Evolutionary conservation across 2,329 filamentous ascomycete genomes (phyloP).

Genomic region (Decorospora gaudefroyi): DNA sequence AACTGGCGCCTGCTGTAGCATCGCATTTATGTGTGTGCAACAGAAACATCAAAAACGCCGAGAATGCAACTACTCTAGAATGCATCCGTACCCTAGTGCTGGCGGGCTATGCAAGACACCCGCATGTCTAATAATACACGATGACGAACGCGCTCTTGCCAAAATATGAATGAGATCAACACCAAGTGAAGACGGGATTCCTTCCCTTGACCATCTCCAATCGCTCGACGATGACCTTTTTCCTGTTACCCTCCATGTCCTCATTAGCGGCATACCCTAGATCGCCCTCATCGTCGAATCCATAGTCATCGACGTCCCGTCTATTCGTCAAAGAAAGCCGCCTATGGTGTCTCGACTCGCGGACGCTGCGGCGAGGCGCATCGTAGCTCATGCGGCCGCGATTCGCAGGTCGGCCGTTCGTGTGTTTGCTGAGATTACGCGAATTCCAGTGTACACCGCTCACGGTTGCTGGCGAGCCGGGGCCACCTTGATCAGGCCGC

Average conservation of each 20-base stretch:
- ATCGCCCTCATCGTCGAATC: constrained; percentile 75
- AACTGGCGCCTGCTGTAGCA: too few relatives aligned
- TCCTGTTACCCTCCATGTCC: constrained; percentile 86
- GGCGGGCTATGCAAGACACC: constrained; percentile 9
- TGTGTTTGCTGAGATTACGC: constrained; percentile 14
- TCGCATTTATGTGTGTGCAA: constrained; percentile 9
- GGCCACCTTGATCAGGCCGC: constrained; percentile 25
- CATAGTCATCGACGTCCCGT: constrained; percentile 60
- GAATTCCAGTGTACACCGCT: constrained; percentile 40
- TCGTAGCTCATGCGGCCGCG: constrained; percentile 52
- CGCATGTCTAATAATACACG: neutral
- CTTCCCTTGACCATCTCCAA: constrained; percentile 93
- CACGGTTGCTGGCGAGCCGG: constrained; percentile 43
- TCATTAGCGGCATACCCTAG: constrained; percentile 92
- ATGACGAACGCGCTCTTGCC: too few relatives aligned
- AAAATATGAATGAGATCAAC: constrained; percentile 55
- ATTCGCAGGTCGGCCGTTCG: constrained; percentile 33
- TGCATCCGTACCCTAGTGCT: too few relatives aligned
- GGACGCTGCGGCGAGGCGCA: constrained; percentile 38
- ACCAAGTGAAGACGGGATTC: constrained; percentile 98
- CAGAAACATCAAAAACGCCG: constrained; percentile 9
- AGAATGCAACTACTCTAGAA: constrained; percentile 9
- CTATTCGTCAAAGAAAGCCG: constrained; percentile 53
- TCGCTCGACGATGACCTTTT: constrained; percentile 95
- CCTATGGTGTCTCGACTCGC: constrained; percentile 45